Evolutionary conservation across 1,139 yeast genomes (phyloP), one percentile per base, ranked within the genome.

Genomic region (Yamadazyma taylorii): DNA sequence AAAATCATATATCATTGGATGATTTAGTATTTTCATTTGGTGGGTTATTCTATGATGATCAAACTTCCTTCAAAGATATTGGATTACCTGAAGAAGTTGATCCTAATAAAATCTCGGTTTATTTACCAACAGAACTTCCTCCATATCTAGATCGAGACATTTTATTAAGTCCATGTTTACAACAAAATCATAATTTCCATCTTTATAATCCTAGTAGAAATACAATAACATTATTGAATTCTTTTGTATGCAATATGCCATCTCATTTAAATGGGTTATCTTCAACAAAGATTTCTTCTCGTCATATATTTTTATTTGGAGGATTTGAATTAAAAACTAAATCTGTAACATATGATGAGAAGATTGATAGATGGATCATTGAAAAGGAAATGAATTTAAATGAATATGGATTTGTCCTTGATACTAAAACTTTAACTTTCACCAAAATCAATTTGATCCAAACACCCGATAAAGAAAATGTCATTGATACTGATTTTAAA

Each of bases 221-320:
- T n/a, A 59, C 73, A 0, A 46, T 63, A 2, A 60, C 64, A 0
- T 52, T 55, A 27, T 50, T 65, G 39, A 69, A 65, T 38, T 51
- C 56, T 2, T 37, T 43, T 17, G 41, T 43, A 11, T 42, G 54
- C 26, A 45, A 50, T 21, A 45, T 47, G 17, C 75, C 75, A 0
- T 44, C 51, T 3, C 60, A 61, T 34, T 51, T 68, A 22, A 54
- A 56, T 42, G 48, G 56, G n/a, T 51, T 66, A 53, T 37, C 52
- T 1, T 53, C 62, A 25, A 55, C 69, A 8, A 55, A 52, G 31
- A 57, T 71, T 9, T 62, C 75, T 0, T 53, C 58, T 10, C 49
- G 58, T 16, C 74, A 70, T 43, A 53, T 63, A 10, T 69, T 71
- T 44, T 65, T 65, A 40, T 68, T 57, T 40, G 77, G 76, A 4